Conservation (phyloP, 331 rosid species). For the Stylosanthes scabra region DNA sequence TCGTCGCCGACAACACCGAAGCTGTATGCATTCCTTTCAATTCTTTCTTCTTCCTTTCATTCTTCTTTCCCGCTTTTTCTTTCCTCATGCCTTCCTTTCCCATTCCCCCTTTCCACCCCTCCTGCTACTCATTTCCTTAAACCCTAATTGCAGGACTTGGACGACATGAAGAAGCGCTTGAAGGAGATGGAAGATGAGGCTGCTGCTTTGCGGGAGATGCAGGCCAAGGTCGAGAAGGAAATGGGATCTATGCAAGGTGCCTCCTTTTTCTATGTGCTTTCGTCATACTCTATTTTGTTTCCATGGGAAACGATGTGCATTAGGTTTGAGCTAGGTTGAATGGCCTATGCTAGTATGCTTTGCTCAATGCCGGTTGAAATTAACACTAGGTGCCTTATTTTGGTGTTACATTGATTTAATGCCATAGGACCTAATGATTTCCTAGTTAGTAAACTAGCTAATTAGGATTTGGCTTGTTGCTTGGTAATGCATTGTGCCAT, state of each 20-base stretch:
- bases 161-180: conserved; percentile 79
- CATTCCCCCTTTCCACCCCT: background rate
- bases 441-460: conserved; percentile 10
- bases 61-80: background rate
- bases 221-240: conserved; percentile 81
- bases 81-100: background rate
- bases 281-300: background rate
- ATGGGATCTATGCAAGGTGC: conserved; percentile 75
- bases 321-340: conserved; percentile 13
- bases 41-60: conserved; percentile 8
- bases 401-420: background rate
- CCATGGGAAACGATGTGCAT: conserved; percentile 10
- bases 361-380: background rate
- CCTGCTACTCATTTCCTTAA: conserved; percentile 20
- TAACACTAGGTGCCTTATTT: background rate
- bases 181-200: conserved; percentile 89
- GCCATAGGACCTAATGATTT: background rate
- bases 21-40: conserved; percentile 43
- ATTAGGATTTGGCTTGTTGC: conserved; percentile 9
- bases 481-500: conserved; percentile 32
- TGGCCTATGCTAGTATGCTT: background rate
- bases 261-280: background rate
- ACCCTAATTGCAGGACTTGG: conserved; percentile 67
- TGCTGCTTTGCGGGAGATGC: conserved; percentile 83
- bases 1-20: conserved; percentile 57